Conservation (phyloP, 1,139 yeast genomes). For the Candida freyschussii region DNA sequence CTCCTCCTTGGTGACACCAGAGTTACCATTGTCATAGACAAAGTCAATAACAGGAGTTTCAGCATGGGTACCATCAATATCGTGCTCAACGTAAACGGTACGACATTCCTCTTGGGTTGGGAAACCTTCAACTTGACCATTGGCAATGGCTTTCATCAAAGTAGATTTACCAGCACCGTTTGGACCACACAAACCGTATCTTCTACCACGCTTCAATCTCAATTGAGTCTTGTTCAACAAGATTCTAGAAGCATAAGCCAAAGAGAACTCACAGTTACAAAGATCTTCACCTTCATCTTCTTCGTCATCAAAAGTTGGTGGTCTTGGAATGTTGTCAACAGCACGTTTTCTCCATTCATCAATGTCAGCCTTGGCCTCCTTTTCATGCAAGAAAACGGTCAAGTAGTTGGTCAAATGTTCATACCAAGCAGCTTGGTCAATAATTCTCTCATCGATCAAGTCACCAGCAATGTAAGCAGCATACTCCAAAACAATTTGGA, state of each 20-base stretch:
- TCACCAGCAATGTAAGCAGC: constrained; percentile 98
- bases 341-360: constrained; percentile 96
- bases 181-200: constrained; percentile 99
- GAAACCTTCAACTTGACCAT: constrained; percentile 99
- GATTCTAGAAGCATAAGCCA: constrained; percentile 99
- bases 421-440: constrained; percentile 89
- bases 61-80: constrained; percentile 96
- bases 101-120: constrained; percentile 98
- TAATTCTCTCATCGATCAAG: constrained; percentile 96
- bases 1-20: constrained; percentile 61
- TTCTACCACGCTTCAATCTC: constrained; percentile 98
- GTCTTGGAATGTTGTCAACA: constrained; percentile 95
- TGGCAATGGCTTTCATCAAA: constrained; percentile 98
- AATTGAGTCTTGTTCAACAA: constrained; percentile 98
- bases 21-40: constrained; percentile 79
- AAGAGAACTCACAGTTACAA: constrained; percentile 99
- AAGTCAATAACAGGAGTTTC: constrained; percentile 90
- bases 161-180: constrained; percentile 99
- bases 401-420: constrained; percentile 87
- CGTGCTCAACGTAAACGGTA: constrained; percentile 99
- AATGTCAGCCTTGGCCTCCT: constrained; percentile 83
- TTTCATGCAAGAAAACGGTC: constrained; percentile 92
- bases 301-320: constrained; percentile 95
- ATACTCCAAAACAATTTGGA: constrained; percentile 70
- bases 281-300: constrained; percentile 99